Percentiles rank a stretch among this genome's conserved stretches.
Evolutionary conservation across 768 basidiomycete genomes (phyloP).

Genomic region (Amanita rubescens): DNA sequence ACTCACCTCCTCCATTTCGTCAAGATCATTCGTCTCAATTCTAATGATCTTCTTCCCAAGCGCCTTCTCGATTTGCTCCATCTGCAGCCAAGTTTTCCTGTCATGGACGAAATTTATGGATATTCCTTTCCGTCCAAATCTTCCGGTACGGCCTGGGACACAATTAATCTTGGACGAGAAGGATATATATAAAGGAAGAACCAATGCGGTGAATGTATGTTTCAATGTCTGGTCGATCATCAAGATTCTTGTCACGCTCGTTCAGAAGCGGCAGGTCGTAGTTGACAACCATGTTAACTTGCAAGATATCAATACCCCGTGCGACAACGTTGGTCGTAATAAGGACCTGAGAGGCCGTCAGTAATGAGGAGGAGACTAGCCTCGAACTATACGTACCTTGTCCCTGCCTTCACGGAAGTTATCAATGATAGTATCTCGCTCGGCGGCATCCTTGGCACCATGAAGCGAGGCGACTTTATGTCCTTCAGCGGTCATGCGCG

Average conservation of each 20-base stretch:
- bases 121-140: constrained; percentile 95
- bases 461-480: constrained; percentile 96
- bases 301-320: constrained; percentile 95
- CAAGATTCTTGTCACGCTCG: constrained; percentile 47
- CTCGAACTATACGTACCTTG: constrained; percentile 49
- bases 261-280: constrained; percentile 90
- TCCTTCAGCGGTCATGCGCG: constrained; percentile 86
- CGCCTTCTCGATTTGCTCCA: constrained; percentile 80
- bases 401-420: constrained; percentile 93
- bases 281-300: constrained; percentile 99
- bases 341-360: constrained; percentile 37
- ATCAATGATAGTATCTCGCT: constrained; percentile 91
- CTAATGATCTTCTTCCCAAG: constrained; percentile 74
- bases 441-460: constrained; percentile 83
- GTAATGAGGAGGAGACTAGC: background rate
- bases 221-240: constrained; percentile 79
- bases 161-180: background rate
- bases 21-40: constrained; percentile 85
- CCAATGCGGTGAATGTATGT: constrained; percentile 98
- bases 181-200: constrained; percentile 26
- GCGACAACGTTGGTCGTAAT: constrained; percentile 99
- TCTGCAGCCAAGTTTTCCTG: constrained; percentile 77
- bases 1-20: constrained; percentile 88
- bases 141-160: constrained; percentile 82
- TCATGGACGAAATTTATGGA: constrained; percentile 98